phyloP scores from a whole-genome alignment of 2,329 filamentous ascomycete genomes.

The Fusarium udum region DNA sequence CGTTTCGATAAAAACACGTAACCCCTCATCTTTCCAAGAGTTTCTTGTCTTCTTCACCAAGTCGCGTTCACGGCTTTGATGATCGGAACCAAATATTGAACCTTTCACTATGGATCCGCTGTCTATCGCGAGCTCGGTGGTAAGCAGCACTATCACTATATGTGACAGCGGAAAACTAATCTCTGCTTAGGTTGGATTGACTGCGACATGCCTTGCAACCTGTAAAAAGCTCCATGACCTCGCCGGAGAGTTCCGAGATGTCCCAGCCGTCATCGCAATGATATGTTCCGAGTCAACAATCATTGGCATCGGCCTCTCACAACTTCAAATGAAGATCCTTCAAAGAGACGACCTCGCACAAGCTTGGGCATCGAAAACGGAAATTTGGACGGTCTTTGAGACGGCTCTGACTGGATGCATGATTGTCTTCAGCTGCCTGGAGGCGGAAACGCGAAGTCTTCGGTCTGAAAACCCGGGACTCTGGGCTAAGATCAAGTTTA shows the following conservation, averaged over 20 bases:
- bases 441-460: not conserved
- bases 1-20: not conserved
- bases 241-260: not conserved
- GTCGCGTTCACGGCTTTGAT: accelerated
- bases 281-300: constrained; percentile 3
- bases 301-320: constrained; percentile 2
- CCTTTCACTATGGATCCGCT: not conserved
- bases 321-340: constrained; percentile 9
- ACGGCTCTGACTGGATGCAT: not conserved
- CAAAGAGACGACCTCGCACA: not conserved
- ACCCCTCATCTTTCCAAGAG: not conserved
- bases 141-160: not conserved
- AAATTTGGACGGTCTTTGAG: not conserved
- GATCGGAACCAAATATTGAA: accelerated
- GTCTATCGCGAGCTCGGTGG: constrained; percentile 5
- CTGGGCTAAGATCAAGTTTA: constrained; percentile 1
- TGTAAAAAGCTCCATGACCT: constrained; percentile 5
- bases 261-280: not conserved
- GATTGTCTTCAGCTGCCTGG: constrained; percentile 2
- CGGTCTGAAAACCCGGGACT: not conserved
- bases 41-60: not conserved
- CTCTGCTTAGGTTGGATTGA: not conserved
- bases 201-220: not conserved
- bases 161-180: accelerated
- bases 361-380: not conserved